Percentiles rank a stretch among this genome's conserved stretches.
phyloP scores from a whole-genome alignment of 371 early-diverging fungal genomes.

The Zychaea mexicana region DNA sequence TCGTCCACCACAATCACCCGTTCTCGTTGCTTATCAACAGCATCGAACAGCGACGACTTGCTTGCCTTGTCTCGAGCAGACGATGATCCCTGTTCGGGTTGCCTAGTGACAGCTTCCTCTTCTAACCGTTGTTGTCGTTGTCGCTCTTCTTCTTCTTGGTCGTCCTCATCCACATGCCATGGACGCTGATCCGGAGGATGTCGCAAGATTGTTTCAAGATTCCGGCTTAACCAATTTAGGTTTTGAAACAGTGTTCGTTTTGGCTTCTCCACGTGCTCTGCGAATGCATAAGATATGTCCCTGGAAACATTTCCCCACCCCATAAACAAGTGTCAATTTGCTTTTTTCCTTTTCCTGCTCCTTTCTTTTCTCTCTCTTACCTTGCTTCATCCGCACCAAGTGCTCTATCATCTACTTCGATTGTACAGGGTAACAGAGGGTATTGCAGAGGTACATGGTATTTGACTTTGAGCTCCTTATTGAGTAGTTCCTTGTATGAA shows the following conservation, averaged over 20 bases:
- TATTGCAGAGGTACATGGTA: slow-evolving; percentile 50
- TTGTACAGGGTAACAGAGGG: slow-evolving; percentile 51
- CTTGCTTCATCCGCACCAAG: slow-evolving; percentile 43
- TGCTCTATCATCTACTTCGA: slow-evolving; percentile 48
- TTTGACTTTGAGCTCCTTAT: slow-evolving; percentile 27
- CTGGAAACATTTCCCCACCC: slow-evolving; percentile 15
- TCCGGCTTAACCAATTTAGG: slow-evolving; percentile 68
- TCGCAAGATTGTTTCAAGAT: slow-evolving; percentile 33
- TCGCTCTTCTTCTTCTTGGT: not conserved
- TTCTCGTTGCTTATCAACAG: slow-evolving; percentile 12
- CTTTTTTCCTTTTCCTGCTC: not conserved
- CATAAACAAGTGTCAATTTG: too few species aligned
- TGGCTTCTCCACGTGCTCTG: slow-evolving; percentile 36
- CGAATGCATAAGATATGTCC: slow-evolving; percentile 54
- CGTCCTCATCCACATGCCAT: not conserved
- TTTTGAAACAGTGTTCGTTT: slow-evolving; percentile 53
- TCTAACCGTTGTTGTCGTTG: not conserved
- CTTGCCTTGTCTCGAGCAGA: not conserved
- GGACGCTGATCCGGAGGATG: slow-evolving; percentile 22
- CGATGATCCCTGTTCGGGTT: too few species aligned
- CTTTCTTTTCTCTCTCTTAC: slow-evolving; percentile 17
- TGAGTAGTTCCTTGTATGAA: slow-evolving; percentile 25
- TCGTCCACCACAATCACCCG: slow-evolving; percentile 42
- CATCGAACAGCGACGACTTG: not conserved
- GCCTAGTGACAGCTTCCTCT: too few species aligned